These are phyloP conservation scores for Phytophthora ohioensis DNA, from an alignment of 352 stramenopile genomes.

Conservation along the genomic window DNA sequence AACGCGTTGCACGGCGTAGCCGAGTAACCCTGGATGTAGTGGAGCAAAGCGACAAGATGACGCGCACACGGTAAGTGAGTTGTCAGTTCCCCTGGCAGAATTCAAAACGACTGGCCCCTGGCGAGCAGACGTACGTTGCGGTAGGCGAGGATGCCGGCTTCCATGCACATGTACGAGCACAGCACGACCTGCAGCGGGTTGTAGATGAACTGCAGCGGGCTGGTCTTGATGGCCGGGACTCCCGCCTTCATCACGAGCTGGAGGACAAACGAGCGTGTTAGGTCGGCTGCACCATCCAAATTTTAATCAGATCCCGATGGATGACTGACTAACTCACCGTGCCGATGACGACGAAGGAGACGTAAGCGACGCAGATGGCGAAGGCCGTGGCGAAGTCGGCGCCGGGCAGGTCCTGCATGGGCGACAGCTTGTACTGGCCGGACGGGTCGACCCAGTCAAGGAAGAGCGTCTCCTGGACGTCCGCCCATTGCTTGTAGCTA, in stretches of 20 bases:
- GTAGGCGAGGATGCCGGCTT: conserved; percentile 93
- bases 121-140: conserved; percentile 60
- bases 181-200: conserved; percentile 97
- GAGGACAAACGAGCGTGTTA: conserved; percentile 6
- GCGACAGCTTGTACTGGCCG: conserved; percentile 57
- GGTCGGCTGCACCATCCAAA: conserved; percentile 19
- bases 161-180: conserved; percentile 97
- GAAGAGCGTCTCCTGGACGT: conserved; percentile 53
- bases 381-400: conserved; percentile 67
- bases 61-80: not conserved
- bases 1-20: conserved; percentile 94
- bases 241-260: conserved; percentile 77
- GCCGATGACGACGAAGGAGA: conserved; percentile 74
- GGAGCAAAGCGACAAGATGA: conserved; percentile 13
- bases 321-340: conserved; percentile 45
- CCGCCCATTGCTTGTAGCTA: conserved; percentile 70
- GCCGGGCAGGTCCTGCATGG: conserved; percentile 50
- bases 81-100: not conserved
- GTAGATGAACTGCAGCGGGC: conserved; percentile 95
- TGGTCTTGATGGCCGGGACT: conserved; percentile 81
- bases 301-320: conserved; percentile 19
- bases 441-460: conserved; percentile 60
- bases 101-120: not conserved
- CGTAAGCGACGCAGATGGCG: conserved; percentile 67
- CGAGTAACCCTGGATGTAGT: conserved; percentile 76